Evolutionary conservation across 768 basidiomycete species (phyloP).

Genomic region (Mycena haematopus): DNA sequence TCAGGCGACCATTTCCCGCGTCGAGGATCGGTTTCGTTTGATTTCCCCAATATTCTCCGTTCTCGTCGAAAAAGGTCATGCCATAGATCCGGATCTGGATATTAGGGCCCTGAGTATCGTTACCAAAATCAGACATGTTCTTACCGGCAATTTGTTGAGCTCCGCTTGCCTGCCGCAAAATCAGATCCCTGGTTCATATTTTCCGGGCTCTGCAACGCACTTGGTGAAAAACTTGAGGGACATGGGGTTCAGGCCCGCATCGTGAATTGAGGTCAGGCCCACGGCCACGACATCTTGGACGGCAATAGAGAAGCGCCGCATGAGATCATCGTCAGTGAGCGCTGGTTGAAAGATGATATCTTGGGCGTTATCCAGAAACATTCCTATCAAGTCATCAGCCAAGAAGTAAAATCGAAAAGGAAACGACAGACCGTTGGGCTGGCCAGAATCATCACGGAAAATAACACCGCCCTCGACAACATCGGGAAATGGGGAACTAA

Average conservation of each 20-base stretch:
- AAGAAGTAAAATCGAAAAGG: conserved; percentile 5
- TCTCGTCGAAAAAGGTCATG: conserved; percentile 76
- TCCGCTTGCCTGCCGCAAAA: conserved; percentile 62
- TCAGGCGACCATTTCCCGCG: conserved; percentile 67
- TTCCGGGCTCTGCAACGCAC: not conserved
- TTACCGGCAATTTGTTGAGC: conserved; percentile 65
- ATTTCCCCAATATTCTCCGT: conserved; percentile 77
- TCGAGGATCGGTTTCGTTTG: conserved; percentile 58
- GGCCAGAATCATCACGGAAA: conserved; percentile 66
- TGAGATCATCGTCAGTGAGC: conserved; percentile 67
- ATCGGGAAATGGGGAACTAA: conserved; percentile 68
- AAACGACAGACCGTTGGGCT: conserved; percentile 67
- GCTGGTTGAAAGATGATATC: conserved; percentile 68
- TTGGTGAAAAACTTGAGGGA: conserved; percentile 71
- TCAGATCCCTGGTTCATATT: conserved; percentile 17
- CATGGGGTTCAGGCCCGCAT: conserved; percentile 74
- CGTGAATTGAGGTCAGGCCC: conserved; percentile 87
- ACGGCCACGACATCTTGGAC: conserved; percentile 69
- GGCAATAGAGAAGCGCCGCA: conserved; percentile 64
- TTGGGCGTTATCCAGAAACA: conserved; percentile 89
- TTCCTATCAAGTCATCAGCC: conserved; percentile 48
- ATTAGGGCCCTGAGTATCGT: not conserved
- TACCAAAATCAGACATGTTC: conserved; percentile 7
- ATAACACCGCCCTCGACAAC: conserved; percentile 83
- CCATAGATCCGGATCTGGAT: conserved; percentile 76